Percentiles rank a stretch among this genome's conserved stretches.
Conservation (phyloP, 805 yeast species). For the Candida montana region DNA sequence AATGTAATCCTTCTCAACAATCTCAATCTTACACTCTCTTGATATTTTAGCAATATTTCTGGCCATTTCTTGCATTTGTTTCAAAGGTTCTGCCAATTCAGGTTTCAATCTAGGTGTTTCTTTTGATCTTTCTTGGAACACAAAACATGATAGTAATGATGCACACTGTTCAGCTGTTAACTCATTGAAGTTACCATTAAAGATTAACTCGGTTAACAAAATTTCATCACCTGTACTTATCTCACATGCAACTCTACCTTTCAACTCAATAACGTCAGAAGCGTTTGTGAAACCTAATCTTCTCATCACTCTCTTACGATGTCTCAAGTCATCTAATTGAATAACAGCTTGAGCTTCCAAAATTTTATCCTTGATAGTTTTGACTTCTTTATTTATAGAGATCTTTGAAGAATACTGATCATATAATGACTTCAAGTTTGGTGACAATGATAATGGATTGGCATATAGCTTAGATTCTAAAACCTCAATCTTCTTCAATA, state of each 20-base stretch:
- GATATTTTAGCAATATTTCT: conserved; percentile 82
- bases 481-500: conserved; percentile 75
- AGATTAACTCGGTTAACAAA: conserved; percentile 82
- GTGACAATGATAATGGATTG: conserved; percentile 62
- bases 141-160: conserved; percentile 87
- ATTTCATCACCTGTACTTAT: conserved; percentile 86
- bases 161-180: conserved; percentile 88
- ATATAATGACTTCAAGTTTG: conserved; percentile 58
- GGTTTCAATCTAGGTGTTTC: conserved; percentile 82
- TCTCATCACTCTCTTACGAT: conserved; percentile 88
- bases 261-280: conserved; percentile 86
- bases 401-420: conserved; percentile 62
- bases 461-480: conserved; percentile 67
- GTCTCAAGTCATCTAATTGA: conserved; percentile 89
- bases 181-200: conserved; percentile 92
- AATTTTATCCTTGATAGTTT: conserved; percentile 57
- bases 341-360: conserved; percentile 84
- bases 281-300: conserved; percentile 86
- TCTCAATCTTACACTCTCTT: conserved; percentile 83
- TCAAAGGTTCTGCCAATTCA: conserved; percentile 87
- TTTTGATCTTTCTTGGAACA: conserved; percentile 92
- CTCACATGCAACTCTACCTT: conserved; percentile 97
- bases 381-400: conserved; percentile 52
- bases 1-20: conserved; percentile 87
- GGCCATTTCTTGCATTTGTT: conserved; percentile 88